Percentiles rank a stretch among this genome's conserved stretches.
Conservation (phyloP, 129 eudicot species). For the Ambrosia trifida region DNA sequence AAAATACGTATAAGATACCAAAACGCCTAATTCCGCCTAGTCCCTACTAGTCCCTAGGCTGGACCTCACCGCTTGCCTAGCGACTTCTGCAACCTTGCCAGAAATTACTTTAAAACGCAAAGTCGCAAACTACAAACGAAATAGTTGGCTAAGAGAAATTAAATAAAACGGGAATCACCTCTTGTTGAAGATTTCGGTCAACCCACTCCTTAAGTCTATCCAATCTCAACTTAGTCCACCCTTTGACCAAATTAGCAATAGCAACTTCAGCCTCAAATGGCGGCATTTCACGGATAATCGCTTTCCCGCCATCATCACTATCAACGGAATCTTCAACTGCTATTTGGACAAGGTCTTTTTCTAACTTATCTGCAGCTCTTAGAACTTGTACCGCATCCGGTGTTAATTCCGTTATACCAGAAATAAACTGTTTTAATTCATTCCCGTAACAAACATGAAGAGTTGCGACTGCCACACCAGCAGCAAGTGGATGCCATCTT, state of each 20-base stretch:
- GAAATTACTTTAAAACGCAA: not conserved
- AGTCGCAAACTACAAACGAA: not conserved
- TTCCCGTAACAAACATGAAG: constrained; percentile 95
- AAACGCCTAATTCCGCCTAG: too few species aligned
- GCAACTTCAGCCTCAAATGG: constrained; percentile 96
- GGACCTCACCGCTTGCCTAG: too few species aligned
- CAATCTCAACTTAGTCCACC: constrained; percentile 82
- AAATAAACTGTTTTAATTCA: constrained; percentile 88
- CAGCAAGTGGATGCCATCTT: constrained; percentile 97
- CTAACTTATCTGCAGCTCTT: constrained; percentile 94
- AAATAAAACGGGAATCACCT: constrained; percentile 44
- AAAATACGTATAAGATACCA: too few species aligned
- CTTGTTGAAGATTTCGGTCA: constrained; percentile 88
- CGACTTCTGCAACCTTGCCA: too few species aligned
- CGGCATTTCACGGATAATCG: constrained; percentile 96
- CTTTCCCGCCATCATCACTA: constrained; percentile 98
- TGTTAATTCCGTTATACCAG: constrained; percentile 85
- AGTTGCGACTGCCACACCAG: constrained; percentile 97
- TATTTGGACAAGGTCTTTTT: constrained; percentile 87
- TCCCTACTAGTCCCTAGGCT: too few species aligned
- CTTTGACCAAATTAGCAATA: constrained; percentile 76
- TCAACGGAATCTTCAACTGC: constrained; percentile 99
- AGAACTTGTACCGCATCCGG: constrained; percentile 90
- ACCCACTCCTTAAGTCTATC: constrained; percentile 82
- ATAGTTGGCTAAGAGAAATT: not conserved